phyloP scores from a whole-genome alignment of 2,329 filamentous ascomycete genomes.

The Penicillium vulpinum region DNA sequence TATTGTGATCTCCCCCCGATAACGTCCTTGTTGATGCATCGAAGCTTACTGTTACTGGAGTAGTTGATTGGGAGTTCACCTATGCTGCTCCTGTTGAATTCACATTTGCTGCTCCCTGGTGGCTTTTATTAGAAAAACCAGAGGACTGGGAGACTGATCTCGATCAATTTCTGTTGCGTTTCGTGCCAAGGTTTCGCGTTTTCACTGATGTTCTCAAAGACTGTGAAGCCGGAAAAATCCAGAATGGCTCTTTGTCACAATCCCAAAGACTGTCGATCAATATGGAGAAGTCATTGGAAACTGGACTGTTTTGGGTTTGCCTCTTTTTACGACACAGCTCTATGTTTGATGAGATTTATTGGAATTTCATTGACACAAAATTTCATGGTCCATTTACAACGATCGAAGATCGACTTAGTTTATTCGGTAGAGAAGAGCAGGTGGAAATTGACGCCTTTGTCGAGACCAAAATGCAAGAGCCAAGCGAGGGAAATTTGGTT shows the following conservation, averaged over 20 bases:
- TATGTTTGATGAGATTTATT: not conserved
- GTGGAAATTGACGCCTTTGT: not conserved
- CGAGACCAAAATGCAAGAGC: not conserved
- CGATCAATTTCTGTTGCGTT: not conserved
- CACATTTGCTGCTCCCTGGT: too few species aligned
- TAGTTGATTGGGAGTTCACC: not conserved
- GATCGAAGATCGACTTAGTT: not conserved
- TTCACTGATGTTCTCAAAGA: not conserved
- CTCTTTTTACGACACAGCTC: not conserved
- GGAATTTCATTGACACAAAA: not conserved
- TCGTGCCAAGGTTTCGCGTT: not conserved
- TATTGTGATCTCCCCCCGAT: not conserved
- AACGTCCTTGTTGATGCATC: not conserved
- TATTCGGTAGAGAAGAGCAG: not conserved
- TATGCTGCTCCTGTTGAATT: too few species aligned
- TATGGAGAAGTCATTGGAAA: too few species aligned
- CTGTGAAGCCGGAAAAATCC: not conserved
- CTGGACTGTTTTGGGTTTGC: not conserved
- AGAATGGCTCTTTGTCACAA: not conserved
- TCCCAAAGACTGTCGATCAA: not conserved
- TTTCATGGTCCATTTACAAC: not conserved
- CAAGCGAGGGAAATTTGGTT: not conserved
- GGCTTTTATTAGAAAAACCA: too few species aligned
- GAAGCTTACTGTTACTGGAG: not conserved
- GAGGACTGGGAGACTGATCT: too few species aligned